A percentile compares a stretch with the other conserved stretches of the same genome.
Conservation (phyloP, 2,329 filamentous ascomycete genomes). For the Ambrosiella cleistominuta region DNA sequence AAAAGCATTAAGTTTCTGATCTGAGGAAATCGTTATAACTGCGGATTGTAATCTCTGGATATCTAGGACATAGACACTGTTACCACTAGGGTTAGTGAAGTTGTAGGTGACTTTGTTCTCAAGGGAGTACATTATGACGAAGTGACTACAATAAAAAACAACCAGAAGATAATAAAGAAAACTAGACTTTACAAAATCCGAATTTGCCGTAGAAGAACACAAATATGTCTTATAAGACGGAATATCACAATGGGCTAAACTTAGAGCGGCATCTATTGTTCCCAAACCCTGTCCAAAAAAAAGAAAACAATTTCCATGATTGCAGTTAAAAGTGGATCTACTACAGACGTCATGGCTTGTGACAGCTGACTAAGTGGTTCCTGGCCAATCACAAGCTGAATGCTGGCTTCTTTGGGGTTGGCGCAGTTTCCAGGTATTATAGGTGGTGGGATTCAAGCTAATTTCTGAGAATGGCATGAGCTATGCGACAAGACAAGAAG, state of each 20-base stretch:
- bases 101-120: slow-evolving; percentile 11
- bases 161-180: neutral
- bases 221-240: no score
- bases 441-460: no score
- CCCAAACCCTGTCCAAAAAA: no score
- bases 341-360: neutral
- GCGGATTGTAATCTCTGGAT: slow-evolving; percentile 6
- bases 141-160: neutral
- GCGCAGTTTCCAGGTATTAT: no score
- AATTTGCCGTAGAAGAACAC: neutral
- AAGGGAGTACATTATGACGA: slow-evolving; percentile 7
- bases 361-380: slow-evolving; percentile 2
- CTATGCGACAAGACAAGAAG: neutral
- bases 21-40: slow-evolving; percentile 8
- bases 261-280: no score
- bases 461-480: neutral
- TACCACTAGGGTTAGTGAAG: slow-evolving; percentile 11
- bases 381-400: neutral
- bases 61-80: slow-evolving; percentile 10
- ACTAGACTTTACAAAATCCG: neutral
- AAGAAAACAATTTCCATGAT: neutral
- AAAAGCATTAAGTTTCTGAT: slow-evolving; percentile 9
- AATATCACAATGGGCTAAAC: no score
- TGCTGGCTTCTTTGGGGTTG: slow-evolving; percentile 1
- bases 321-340: neutral